Base-by-base conservation (phyloP, 495 filamentous ascomycete genomes). In the Usnea hakonensis region DNA sequence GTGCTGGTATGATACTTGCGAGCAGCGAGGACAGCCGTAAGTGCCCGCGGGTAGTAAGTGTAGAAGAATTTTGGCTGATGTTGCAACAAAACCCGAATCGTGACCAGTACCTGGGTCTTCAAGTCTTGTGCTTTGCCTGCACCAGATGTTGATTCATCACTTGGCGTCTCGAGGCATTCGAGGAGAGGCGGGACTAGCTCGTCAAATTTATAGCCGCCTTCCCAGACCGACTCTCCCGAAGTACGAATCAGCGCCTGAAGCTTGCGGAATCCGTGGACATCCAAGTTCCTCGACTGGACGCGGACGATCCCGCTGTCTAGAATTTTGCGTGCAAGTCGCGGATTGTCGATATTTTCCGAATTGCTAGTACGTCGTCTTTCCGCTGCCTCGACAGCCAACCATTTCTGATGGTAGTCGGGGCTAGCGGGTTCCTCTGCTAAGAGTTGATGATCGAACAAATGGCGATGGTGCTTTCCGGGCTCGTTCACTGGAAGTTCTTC, bases 201-300 rank as follows among this genome's bases (percentile, higher is more conserved):
- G 64, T 88, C 83, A 66, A 93, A 95, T 65, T 81, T 79, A 58
- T 74, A 72, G 53, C 79, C 76, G 26, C 76, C 74, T 40, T 75
- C 68, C 69, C 83, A 85, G 53, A 87, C 80, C 48, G 81, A 76
- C 37, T 77, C 72, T 37, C 65, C 50, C 21, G 85, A 85, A 64
- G 86, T 85, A 58, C 87, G 84, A 65, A 93, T 86, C 62, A 96
- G 80, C 32, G 84, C 81, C 71, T 95, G 92, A 13, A 97, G 74
- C 63, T 94, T 91, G 55, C 92, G 86, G 75, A 96, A 95, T 57
- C 89, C 90, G 65, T 91, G 88, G 7, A 90, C 88, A 68, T 96
- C 91, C 40, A 96, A 81, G 9, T 82, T 83, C 64, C 83, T 80
- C 13, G 83, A 81, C 38, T 81, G 83, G 57, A 96, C 84, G 36